Base-by-base conservation (phyloP, 2,329 filamentous ascomycete species). In the Scedosporium apiospermum region DNA sequence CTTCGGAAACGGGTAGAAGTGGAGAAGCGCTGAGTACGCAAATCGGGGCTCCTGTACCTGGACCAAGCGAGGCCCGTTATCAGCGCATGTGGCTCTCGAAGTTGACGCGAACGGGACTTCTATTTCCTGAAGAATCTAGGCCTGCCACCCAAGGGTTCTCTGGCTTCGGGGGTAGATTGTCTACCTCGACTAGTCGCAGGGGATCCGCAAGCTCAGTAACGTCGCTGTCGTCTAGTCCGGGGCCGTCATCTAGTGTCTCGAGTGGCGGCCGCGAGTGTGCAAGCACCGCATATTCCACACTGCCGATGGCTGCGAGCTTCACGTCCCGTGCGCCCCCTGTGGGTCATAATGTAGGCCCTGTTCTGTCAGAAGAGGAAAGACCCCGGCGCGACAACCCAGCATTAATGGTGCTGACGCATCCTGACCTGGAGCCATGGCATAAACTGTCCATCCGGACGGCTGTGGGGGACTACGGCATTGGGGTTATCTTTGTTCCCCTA, bases 1-100 rank as follows among this genome's bases (percentile, higher is more conserved):
- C 14, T 16, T 57, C 14, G 62, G 14, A 6, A 58, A 46, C 23
- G 57, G 3, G 18, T 26, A 2, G 10, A 10, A 3, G 10, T 38
- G 34, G 34, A 38, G 34, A 38, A 12, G 34, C 3, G 34, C 10
- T 14, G 10, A 38, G 10, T 12, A 38, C 10, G 34, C 34, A 12
- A 12, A 38, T 3, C 10, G 3, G 9, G 1, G 26, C 23, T 30
- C 18, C 23, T 16, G 14, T 7, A 27, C 30, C 23, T 9, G 63
- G 64, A 4, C 61, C 63, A 3, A 71, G 71, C 23, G 66, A 70
- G 61, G 66, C 61, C 1, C 66, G 70, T 4, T 71, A 72, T 53
- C 69, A 69, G 63, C 67, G 71, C 44, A 71, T 72, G 69, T 72
- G 70, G 71, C 66, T 72, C 6, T 68, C 67, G 3, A 72, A 71